Percentiles rank a stretch among this genome's conserved stretches.
These are phyloP conservation scores for Yarrowia bubula DNA, from an alignment of 805 yeast species.

Conservation along the genomic window DNA sequence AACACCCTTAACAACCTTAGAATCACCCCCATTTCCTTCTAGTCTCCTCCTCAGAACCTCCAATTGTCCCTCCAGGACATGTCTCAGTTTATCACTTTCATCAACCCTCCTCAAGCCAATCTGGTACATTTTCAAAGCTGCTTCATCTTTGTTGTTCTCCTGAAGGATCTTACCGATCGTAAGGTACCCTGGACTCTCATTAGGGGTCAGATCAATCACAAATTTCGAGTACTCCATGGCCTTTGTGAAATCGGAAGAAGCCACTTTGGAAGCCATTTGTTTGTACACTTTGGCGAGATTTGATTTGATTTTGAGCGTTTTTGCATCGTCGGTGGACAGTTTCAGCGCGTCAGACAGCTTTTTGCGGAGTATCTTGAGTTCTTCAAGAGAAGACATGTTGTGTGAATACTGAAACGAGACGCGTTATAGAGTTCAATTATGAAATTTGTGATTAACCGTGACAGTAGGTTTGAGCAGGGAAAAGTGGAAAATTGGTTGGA, in stretches of 20 bases:
- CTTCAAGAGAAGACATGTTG: constrained; percentile 17
- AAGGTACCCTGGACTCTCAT: constrained; percentile 4
- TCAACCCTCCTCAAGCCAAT: constrained; percentile 3
- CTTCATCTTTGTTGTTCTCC: constrained; percentile 21
- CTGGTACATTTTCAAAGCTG: constrained; percentile 12
- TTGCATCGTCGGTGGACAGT: background rate
- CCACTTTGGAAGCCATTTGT: background rate
- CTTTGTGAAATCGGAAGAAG: constrained; percentile 2
- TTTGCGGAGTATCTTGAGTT: constrained; percentile 2
- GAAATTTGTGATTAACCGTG: background rate
- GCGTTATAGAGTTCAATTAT: background rate
- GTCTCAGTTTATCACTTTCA: background rate
- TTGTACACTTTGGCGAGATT: constrained; percentile 14
- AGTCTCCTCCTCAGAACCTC: background rate
- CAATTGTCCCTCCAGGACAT: background rate
- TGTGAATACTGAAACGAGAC: too few relatives aligned
- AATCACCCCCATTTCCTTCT: too few relatives aligned
- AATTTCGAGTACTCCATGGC: constrained; percentile 13
- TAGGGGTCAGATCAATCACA: constrained; percentile 1
- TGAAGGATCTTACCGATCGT: constrained; percentile 14
- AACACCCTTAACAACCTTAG: too few relatives aligned
- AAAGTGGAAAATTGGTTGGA: too few relatives aligned
- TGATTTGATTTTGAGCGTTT: background rate
- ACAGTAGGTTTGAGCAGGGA: too few relatives aligned
- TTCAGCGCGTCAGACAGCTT: constrained; percentile 15